These are phyloP conservation scores for Euphorbia schlechtendalii DNA, from an alignment of 441 rosid genomes.

Conservation along the genomic window DNA sequence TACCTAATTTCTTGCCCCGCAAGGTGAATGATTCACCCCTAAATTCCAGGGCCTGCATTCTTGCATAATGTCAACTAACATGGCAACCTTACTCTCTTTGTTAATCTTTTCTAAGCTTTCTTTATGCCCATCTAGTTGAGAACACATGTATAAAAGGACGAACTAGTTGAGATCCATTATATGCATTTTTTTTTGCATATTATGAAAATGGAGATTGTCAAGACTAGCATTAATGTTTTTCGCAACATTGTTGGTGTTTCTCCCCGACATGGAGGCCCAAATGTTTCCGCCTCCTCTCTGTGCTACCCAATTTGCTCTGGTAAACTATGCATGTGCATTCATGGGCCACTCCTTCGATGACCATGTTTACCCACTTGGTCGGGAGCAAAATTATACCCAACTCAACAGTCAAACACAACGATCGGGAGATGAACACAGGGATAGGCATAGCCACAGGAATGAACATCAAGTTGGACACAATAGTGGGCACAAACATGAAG, in stretches of 20 bases:
- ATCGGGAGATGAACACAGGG: slow-evolving; percentile 17
- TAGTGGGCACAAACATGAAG: slow-evolving; percentile 11
- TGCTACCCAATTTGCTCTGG: slow-evolving; percentile 43
- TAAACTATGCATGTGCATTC: slow-evolving; percentile 39
- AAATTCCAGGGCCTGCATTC: slow-evolving; percentile 15
- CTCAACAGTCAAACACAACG: slow-evolving; percentile 7
- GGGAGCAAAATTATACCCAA: slow-evolving; percentile 10
- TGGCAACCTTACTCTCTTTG: slow-evolving; percentile 18
- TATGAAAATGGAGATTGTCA: no score
- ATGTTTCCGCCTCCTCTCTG: slow-evolving; percentile 43
- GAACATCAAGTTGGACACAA: slow-evolving; percentile 1
- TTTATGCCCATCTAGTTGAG: slow-evolving; percentile 9
- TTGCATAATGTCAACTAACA: slow-evolving; percentile 18
- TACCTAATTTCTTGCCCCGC: slow-evolving; percentile 24
- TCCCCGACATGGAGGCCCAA: slow-evolving; percentile 15
- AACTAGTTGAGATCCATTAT: not conserved
- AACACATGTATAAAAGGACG: slow-evolving; percentile 17
- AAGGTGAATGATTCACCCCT: slow-evolving; percentile 20
- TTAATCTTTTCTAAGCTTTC: slow-evolving; percentile 8
- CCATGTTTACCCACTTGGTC: not conserved
- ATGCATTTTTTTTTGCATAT: not conserved
- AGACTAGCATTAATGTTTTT: slow-evolving; percentile 4
- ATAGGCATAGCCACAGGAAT: slow-evolving; percentile 9
- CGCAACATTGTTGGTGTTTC: slow-evolving; percentile 7
- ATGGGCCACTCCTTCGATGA: not conserved